Conservation (phyloP, 768 basidiomycete genomes). For the Leucocoprinus leucothites region DNA sequence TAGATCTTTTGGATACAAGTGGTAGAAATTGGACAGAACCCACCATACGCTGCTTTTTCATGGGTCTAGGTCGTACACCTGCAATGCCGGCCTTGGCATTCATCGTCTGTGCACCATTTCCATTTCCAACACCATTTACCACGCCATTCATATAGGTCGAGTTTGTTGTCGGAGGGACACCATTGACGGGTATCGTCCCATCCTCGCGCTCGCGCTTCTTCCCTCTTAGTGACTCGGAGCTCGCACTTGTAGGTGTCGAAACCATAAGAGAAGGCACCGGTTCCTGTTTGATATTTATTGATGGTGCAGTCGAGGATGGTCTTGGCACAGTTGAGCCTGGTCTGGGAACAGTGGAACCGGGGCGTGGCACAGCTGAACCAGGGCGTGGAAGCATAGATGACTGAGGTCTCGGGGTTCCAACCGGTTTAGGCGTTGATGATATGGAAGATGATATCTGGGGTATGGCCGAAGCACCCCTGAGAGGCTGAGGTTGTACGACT, state of each 20-base stretch:
- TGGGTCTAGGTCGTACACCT: conserved; percentile 59
- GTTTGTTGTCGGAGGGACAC: conserved; percentile 2
- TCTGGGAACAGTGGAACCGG: conserved; percentile 22
- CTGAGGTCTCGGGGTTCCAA: conserved; percentile 33
- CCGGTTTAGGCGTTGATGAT: conserved; percentile 28
- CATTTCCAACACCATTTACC: conserved; percentile 32
- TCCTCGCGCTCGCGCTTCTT: conserved; percentile 43
- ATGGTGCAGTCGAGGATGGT: conserved; percentile 24
- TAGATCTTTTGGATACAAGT: not conserved
- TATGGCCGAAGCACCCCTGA: conserved; percentile 14
- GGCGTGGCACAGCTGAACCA: conserved; percentile 21
- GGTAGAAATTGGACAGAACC: conserved; percentile 21
- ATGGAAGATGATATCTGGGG: conserved; percentile 18
- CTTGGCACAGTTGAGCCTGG: conserved; percentile 26
- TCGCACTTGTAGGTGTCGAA: conserved; percentile 24
- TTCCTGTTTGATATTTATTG: not conserved
- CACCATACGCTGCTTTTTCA: conserved; percentile 78
- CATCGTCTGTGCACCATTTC: conserved; percentile 33
- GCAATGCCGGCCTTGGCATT: conserved; percentile 58
- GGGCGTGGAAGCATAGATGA: conserved; percentile 23
- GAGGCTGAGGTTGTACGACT: conserved; percentile 12
- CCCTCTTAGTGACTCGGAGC: conserved; percentile 31
- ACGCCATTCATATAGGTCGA: conserved; percentile 25
- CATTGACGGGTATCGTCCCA: conserved; percentile 17
- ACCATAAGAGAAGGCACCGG: conserved; percentile 19